phyloP scores from a whole-genome alignment of 495 filamentous ascomycete genomes.

The Bombardia bombarda region DNA sequence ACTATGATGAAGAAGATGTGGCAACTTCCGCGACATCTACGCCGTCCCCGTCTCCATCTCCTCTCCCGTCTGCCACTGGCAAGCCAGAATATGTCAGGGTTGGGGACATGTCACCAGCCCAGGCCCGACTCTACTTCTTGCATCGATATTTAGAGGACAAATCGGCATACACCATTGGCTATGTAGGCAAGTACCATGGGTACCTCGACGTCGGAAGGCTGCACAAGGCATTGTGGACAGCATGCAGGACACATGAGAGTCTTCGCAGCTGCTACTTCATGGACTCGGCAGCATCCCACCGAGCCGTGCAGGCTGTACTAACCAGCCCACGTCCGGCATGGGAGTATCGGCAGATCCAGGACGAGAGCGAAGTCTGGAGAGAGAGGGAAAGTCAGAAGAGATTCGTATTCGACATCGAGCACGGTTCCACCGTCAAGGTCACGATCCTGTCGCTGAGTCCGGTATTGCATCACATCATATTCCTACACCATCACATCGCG shows the following conservation, averaged over 20 bases:
- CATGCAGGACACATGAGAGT: constrained; percentile 27
- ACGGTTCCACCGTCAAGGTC: constrained; percentile 10
- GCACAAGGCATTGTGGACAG: background rate
- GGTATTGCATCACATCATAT: constrained; percentile 10
- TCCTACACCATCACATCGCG: constrained; percentile 23
- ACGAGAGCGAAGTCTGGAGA: background rate
- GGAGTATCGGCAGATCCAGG: background rate
- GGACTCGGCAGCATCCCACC: constrained; percentile 1
- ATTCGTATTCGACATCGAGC: constrained; percentile 10
- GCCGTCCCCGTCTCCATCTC: background rate
- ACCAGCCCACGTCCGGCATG: background rate
- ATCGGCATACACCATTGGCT: background rate
- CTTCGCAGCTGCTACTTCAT: constrained; percentile 25
- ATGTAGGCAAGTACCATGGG: background rate
- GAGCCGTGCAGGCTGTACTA: constrained; percentile 6
- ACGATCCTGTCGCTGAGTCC: constrained; percentile 4
- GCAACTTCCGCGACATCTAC: background rate
- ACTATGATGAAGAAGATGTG: background rate
- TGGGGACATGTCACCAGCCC: background rate
- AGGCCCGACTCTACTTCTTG: background rate
- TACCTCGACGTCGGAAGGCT: background rate
- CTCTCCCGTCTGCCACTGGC: background rate
- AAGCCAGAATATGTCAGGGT: background rate
- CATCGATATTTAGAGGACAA: background rate
- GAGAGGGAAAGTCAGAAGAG: constrained; percentile 3